These are phyloP conservation scores for Amanita phalloides DNA, from an alignment of 768 basidiomycete genomes.

Conservation along the genomic window DNA sequence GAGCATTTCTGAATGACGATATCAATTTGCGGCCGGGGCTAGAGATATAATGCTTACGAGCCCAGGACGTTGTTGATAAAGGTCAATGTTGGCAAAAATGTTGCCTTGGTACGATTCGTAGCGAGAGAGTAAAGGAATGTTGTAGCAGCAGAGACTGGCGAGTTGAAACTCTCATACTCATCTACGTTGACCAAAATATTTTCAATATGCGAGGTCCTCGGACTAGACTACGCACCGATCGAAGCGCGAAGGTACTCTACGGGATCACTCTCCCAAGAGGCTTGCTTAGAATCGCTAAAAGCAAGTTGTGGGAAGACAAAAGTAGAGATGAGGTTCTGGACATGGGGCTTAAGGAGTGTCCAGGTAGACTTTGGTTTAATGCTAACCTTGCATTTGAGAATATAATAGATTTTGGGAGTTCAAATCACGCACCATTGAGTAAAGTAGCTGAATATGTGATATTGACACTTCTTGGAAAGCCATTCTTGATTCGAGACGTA, in stretches of 20 bases:
- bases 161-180: constrained; percentile 71
- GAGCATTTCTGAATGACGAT: constrained; percentile 23
- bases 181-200: constrained; percentile 32
- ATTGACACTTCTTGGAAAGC: constrained; percentile 77
- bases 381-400: constrained; percentile 24
- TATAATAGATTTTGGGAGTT: background rate
- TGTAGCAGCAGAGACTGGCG: constrained; percentile 70
- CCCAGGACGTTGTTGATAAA: constrained; percentile 70
- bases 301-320: constrained; percentile 85
- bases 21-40: background rate
- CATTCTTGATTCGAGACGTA: constrained; percentile 66
- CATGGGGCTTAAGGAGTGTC: constrained; percentile 78
- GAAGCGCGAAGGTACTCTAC: constrained; percentile 71
- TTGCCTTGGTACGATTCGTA: constrained; percentile 69
- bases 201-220: background rate
- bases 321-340: constrained; percentile 62
- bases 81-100: constrained; percentile 70
- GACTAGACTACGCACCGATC: constrained; percentile 38
- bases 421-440: constrained; percentile 62
- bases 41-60: constrained; percentile 31
- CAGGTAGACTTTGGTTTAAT: constrained; percentile 93
- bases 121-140: constrained; percentile 73
- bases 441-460: constrained; percentile 77
- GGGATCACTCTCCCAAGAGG: constrained; percentile 74
- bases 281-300: constrained; percentile 56